A percentile compares a stretch with the other conserved stretches of the same genome.
Evolutionary conservation across 1,139 yeast species (phyloP).

Genomic region (Scheffersomyces cryptocercus): DNA sequence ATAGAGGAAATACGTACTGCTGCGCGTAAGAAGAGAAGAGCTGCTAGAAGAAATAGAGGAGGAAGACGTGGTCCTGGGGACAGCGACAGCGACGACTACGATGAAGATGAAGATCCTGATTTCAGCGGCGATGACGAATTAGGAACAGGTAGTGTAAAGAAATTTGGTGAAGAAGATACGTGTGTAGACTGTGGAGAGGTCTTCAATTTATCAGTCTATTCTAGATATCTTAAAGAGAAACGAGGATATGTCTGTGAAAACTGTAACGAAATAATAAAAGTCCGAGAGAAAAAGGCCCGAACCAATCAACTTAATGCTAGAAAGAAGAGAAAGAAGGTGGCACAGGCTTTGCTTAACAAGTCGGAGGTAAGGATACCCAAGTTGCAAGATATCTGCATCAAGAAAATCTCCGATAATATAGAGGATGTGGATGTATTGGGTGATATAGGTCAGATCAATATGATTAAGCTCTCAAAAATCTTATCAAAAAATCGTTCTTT

Average conservation of each 20-base stretch:
- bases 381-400: conserved; percentile 80
- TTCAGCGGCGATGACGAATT: conserved; percentile 29
- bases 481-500: conserved; percentile 80
- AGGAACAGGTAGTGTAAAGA: conserved; percentile 23
- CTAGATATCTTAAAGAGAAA: conserved; percentile 50
- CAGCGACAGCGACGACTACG: conserved; percentile 27
- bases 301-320: conserved; percentile 63
- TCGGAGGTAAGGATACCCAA: conserved; percentile 63
- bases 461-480: conserved; percentile 69
- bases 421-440: conserved; percentile 77
- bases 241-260: conserved; percentile 66
- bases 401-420: conserved; percentile 68
- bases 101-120: conserved; percentile 28
- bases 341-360: conserved; percentile 79
- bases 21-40: conserved; percentile 35
- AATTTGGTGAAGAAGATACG: conserved; percentile 48
- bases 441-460: conserved; percentile 65
- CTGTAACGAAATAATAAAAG: conserved; percentile 53
- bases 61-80: conserved; percentile 16
- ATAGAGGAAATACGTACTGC: conserved; percentile 43
- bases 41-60: conserved; percentile 27
- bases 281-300: conserved; percentile 45
- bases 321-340: conserved; percentile 72
- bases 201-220: conserved; percentile 66
- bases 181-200: conserved; percentile 62